Percentiles rank a stretch among this genome's conserved stretches.
Evolutionary conservation across 768 basidiomycete genomes (phyloP).

Genomic region (Lentinula sp.): DNA sequence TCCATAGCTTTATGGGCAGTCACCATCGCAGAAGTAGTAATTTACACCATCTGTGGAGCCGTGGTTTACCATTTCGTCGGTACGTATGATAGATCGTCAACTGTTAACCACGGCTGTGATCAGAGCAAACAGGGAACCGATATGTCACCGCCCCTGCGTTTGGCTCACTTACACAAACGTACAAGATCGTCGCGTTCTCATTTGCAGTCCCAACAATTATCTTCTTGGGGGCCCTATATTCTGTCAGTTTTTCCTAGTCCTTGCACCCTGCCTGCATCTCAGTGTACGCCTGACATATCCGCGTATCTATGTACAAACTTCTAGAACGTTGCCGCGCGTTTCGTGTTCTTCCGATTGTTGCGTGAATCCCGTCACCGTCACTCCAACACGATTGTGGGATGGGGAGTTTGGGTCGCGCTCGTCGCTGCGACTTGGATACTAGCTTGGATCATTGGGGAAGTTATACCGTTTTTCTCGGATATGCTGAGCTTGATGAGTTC

Average conservation of each 20-base stretch:
- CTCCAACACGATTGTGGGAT: slow-evolving; percentile 25
- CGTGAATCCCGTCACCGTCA: slow-evolving; percentile 28
- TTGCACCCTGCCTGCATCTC: background rate
- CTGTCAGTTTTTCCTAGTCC: slow-evolving; percentile 18
- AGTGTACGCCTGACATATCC: background rate
- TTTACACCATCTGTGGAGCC: slow-evolving; percentile 37
- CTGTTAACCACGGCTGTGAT: background rate
- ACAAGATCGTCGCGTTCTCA: slow-evolving; percentile 37
- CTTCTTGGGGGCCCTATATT: slow-evolving; percentile 38
- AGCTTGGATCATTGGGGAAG: slow-evolving; percentile 27
- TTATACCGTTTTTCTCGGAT: slow-evolving; percentile 32
- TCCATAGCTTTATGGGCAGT: slow-evolving; percentile 33
- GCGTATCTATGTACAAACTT: background rate
- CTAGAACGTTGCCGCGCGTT: slow-evolving; percentile 35
- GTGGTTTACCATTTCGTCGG: slow-evolving; percentile 34
- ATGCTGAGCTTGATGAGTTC: slow-evolving; percentile 35
- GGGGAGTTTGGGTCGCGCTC: slow-evolving; percentile 24
- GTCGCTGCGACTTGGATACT: slow-evolving; percentile 25
- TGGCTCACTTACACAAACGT: slow-evolving; percentile 28
- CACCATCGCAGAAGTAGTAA: slow-evolving; percentile 34
- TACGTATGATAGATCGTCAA: background rate
- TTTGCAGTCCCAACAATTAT: slow-evolving; percentile 41
- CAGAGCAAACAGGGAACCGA: slow-evolving; percentile 23
- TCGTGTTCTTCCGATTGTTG: slow-evolving; percentile 41
- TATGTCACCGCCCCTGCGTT: slow-evolving; percentile 40